These are phyloP conservation scores for Stentor roeselii DNA, from an alignment of 73 alveolate genomes.

Conservation along the genomic window DNA sequence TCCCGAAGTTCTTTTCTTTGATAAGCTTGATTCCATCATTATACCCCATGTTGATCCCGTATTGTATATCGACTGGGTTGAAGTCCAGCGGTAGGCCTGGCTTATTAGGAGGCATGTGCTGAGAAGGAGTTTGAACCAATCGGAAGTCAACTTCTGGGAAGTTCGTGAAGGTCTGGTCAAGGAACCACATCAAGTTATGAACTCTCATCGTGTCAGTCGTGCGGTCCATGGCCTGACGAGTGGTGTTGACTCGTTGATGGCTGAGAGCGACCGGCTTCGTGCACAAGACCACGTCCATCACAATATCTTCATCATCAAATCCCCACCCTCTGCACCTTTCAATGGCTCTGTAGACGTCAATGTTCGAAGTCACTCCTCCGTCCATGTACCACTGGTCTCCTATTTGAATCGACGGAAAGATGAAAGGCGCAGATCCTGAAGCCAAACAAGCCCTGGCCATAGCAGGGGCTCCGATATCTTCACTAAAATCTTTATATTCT, in stretches of 20 bases:
- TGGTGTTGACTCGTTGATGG: background rate
- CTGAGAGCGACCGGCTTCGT: background rate
- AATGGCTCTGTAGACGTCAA: background rate
- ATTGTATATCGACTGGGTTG: background rate
- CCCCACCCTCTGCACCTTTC: background rate
- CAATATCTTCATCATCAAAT: background rate
- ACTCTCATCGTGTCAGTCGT: background rate
- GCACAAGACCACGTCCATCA: background rate
- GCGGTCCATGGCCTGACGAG: background rate
- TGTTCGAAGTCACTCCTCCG: background rate
- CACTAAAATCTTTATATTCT: background rate
- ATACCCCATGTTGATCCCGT: background rate
- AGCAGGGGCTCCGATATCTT: background rate
- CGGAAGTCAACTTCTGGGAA: background rate
- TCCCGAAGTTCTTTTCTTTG: too few relatives aligned
- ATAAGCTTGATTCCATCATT: background rate
- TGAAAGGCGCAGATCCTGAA: background rate
- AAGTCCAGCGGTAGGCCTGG: background rate
- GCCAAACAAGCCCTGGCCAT: background rate
- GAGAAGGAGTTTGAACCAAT: background rate
- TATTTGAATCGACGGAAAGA: background rate
- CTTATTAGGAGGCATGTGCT: background rate
- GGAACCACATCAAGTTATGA: background rate
- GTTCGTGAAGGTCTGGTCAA: background rate
- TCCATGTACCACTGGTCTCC: background rate